These are phyloP conservation scores for Cryptococcus hybrid DNA, from an alignment of 1,284 basidiomycete genomes.

Conservation along the genomic window DNA sequence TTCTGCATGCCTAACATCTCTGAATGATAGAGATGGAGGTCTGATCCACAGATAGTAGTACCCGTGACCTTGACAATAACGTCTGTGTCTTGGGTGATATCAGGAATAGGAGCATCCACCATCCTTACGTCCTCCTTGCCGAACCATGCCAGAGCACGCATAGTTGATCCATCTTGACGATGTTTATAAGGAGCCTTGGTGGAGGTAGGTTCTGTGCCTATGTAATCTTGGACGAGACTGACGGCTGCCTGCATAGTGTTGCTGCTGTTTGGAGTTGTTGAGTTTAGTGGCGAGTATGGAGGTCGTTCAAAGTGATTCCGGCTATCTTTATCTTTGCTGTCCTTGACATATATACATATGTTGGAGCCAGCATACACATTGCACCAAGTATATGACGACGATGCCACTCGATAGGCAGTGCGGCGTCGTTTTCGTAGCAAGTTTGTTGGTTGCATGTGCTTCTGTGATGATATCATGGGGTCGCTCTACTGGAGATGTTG, in stretches of 20 bases:
- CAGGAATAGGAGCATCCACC: conserved; percentile 63
- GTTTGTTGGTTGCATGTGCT: too few species aligned
- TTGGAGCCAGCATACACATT: too few species aligned
- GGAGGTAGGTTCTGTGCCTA: conserved; percentile 24
- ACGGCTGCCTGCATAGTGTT: conserved; percentile 26
- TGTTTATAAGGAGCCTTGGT: conserved; percentile 55
- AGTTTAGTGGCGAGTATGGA: not conserved
- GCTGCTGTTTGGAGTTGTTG: not conserved
- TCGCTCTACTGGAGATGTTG: too few species aligned
- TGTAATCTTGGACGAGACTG: conserved; percentile 28
- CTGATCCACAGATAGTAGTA: conserved; percentile 57
- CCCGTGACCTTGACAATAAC: conserved; percentile 48
- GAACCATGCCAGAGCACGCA: conserved; percentile 71
- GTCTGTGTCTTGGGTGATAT: conserved; percentile 52
- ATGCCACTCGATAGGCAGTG: too few species aligned
- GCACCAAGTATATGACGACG: too few species aligned
- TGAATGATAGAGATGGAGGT: conserved; percentile 66
- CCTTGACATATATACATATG: too few species aligned
- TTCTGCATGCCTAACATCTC: conserved; percentile 62
- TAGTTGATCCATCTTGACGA: conserved; percentile 56
- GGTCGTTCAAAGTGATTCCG: too few species aligned
- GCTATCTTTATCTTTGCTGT: too few species aligned
- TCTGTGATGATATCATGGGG: too few species aligned
- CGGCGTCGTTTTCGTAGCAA: too few species aligned
- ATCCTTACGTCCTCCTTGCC: conserved; percentile 55